These are phyloP conservation scores for Fusarium gaditjirri DNA, from an alignment of 2,329 filamentous ascomycete genomes.

Conservation along the genomic window DNA sequence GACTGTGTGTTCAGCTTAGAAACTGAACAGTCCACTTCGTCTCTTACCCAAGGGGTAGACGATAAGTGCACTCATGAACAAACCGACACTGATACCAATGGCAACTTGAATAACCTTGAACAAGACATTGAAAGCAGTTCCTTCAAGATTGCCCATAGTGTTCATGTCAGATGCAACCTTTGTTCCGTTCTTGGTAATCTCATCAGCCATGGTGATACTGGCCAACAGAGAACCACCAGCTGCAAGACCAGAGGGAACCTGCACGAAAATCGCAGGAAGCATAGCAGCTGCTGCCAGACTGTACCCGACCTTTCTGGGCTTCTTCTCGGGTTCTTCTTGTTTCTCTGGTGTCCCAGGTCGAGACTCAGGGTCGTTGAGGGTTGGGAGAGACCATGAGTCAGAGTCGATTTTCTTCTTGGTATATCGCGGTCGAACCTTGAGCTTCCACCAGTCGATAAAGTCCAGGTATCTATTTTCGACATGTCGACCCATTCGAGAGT, in stretches of 20 bases:
- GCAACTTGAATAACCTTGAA: conserved; percentile 70
- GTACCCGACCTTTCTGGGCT: conserved; percentile 68
- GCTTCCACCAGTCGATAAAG: conserved; percentile 61
- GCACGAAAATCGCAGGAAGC: conserved; percentile 85
- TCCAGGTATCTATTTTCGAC: conserved; percentile 66
- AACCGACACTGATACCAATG: conserved; percentile 70
- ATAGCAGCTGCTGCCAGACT: conserved; percentile 86
- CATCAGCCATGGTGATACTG: conserved; percentile 66
- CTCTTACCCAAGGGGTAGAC: conserved; percentile 68
- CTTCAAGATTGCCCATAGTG: conserved; percentile 51
- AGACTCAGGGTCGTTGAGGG: conserved; percentile 49
- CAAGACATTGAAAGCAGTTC: conserved; percentile 63
- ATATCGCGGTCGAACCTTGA: conserved; percentile 53
- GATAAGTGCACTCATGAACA: conserved; percentile 66
- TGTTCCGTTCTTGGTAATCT: conserved; percentile 59
- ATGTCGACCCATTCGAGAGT: conserved; percentile 73
- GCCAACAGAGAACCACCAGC: conserved; percentile 68
- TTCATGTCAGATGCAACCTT: conserved; percentile 40
- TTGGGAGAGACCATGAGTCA: conserved; percentile 48
- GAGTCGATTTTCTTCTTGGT: conserved; percentile 43
- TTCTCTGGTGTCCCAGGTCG: conserved; percentile 37
- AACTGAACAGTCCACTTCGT: conserved; percentile 66
- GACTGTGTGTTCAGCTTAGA: conserved; percentile 47
- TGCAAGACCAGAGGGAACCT: conserved; percentile 71
- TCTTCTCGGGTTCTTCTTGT: conserved; percentile 42